Base-by-base conservation (phyloP, 345 rosid species). In the Lepidium africanum region DNA sequence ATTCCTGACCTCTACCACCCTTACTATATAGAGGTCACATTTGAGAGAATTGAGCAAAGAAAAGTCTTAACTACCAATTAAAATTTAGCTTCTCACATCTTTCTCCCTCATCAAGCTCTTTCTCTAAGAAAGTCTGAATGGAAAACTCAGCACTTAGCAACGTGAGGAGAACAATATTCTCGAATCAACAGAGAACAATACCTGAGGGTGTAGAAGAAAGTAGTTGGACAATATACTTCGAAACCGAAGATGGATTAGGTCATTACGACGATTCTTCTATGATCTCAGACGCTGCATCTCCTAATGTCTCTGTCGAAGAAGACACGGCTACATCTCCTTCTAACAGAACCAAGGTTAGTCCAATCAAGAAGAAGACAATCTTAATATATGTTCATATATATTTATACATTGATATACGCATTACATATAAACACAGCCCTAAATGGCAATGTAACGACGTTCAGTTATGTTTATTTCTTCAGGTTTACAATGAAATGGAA, bases 401-500 rank as follows among this genome's bases (percentile, higher is more conserved):
- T 39, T 35, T 17, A 51, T 19, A 70, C n/a, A 41, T 41, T 25
- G 35, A 27, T 27, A 55, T 3, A 42, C 54, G 36, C 8, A 67
- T 38, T 5, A 38, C 25, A 67, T 14, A 49, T 10, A 30, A n/a
- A 14, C 1, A 42, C 41, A 39, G 62, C 17, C 40, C 6, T 48
- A 39, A 70, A 30, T 6, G 37, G 52, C 60, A 40, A 25, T 57
- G 30, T 19, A 19, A n/a, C n/a, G n/a, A 19, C 49, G 14, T 15
- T 12, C 55, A 17, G 54, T 1, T 8, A 14, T 59, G 25, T 11
- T 42, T 59, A 6, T 52, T 8, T 51, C 0, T 48, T 45, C 33
- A 86, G 86, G 78, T 65, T 59, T 61, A 6, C 74, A 67, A 43
- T 56, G 82, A 69, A 77, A 63, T 72, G 73, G 79, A 76, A 7